Base-by-base conservation (phyloP, 805 yeast genomes). In the Candida tallmaniae region DNA sequence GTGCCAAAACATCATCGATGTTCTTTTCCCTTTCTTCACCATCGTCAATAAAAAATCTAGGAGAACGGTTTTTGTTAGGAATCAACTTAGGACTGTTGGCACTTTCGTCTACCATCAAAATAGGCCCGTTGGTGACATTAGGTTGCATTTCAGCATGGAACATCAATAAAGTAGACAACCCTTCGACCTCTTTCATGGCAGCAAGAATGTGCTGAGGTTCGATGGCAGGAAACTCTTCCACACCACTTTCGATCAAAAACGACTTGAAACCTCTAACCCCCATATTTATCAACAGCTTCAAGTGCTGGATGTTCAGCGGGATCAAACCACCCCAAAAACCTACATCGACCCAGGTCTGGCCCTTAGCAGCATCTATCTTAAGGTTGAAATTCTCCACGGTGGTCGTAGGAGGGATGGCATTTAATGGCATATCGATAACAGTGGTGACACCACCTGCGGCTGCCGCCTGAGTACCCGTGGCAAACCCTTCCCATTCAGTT, bases 401-500 rank as follows among this genome's bases (percentile, higher is more conserved):
- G 1, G 97, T 90, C 0, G 97, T 89, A 20, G 97, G 97, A 0
- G 97, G 97, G 30, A 89, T 80, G 3, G 96, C 96, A 58, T 89
- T 89, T 52, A 89, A 65, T 0, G 97, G 97, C 97, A 89, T 89
- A 56, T 89, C 97, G 13, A 89, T 74, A 13, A 89, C 94, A 0
- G 96, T 88, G 16, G 97, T 89, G 31, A 89, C 97, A 38, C 97
- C 97, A 12, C 97, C 97, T 9, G 89, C 72, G 0, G 95, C 95
- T 0, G 97, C 97, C 2, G 96, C 84, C 53, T 81, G 80, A 0
- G 97, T 89, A 0, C 97, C 97, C 0, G 95, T 83, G n/a, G 80
- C 95, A 55, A 90, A 89, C 2, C 97, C 97, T 59, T 89, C 97
- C 97, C 97, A 89, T 42, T 88, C 96, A 1, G 97, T 89, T 47